Evolutionary conservation across 345 rosid genomes (phyloP), one percentile per base, ranked within the genome.

Genomic region (Populus tremula): DNA sequence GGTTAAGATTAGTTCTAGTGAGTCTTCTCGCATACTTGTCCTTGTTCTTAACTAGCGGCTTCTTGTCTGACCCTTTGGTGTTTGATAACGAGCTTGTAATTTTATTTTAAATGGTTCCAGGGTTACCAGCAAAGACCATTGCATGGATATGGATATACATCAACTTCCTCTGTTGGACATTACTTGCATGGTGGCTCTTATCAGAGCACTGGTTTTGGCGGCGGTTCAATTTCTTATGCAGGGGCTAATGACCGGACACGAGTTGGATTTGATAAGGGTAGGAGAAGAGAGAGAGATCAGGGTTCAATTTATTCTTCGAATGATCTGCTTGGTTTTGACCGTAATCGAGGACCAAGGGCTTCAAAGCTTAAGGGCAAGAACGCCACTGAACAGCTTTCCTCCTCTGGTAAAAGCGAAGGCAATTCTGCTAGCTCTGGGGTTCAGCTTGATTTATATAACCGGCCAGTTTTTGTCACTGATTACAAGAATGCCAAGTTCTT

Each of bases 271-370:
- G 95, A 91, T 71, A 87, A 84, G 75, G 87, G 86, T 69, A 85
- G 90, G 74, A 78, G 95, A 78, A 86, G 85, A 79, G 91, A 87
- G 79, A 88, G 77, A 77, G 87, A 86, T 70, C 89, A 84, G 67
- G 88, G 81, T 49, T 69, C 88, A 45, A 77, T 82, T 66, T 71
- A 79, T 76, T 71, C 76, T 72, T 77, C 88, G 10, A 87, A 53
- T 76, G 93, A 91, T 78, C 80, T 86, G 35, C 80, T 85, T 81
- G 88, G 87, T 76, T 76, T 78, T 53, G 87, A 85, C 61, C 87
- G 76, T 54, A 91, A 89, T 83, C 87, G 93, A 69, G 94, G 94
- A 47, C 94, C 94, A 54, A 80, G 94, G 80, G 88, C 94, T 80
- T 88, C 88, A 39, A 88, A 79, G 80, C 67, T 80, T 64, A 87